Evolutionary conservation across 345 rosid species (phyloP).

Genomic region (Eucalyptus dawsonii): DNA sequence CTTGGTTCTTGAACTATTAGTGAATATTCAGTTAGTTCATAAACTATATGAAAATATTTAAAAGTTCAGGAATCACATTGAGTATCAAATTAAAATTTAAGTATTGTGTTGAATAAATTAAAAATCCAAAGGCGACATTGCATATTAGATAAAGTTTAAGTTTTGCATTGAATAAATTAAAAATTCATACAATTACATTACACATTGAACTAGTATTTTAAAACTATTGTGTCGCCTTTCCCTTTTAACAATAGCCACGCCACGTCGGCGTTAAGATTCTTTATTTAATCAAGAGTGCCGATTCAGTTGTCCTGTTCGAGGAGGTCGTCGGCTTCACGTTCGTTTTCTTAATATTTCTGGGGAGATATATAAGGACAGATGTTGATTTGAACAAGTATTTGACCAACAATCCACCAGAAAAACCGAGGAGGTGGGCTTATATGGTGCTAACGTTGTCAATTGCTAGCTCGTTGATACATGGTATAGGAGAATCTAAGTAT

Average conservation of each 20-base stretch:
- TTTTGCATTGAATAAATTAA: too few relatives aligned
- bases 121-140: too few relatives aligned
- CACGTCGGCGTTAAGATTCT: background rate
- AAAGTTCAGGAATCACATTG: too few relatives aligned
- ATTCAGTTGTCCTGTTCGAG: background rate
- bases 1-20: accelerated
- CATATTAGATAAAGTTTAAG: too few relatives aligned
- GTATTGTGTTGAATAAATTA: too few relatives aligned
- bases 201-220: too few relatives aligned
- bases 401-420: background rate
- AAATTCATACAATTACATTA: too few relatives aligned
- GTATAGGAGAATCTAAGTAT: background rate
- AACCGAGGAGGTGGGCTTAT: background rate
- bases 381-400: background rate
- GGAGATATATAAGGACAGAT: background rate
- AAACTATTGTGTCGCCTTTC: too few relatives aligned
- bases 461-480: background rate
- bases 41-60: too few relatives aligned
- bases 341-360: background rate
- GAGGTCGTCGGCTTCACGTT: background rate
- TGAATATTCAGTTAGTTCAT: too few relatives aligned
- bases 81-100: too few relatives aligned
- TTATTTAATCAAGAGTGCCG: background rate
- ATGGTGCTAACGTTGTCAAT: background rate
- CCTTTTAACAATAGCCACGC: too few relatives aligned